A percentile compares a stretch with the other conserved stretches of the same genome.
Evolutionary conservation across 1,284 basidiomycete genomes (phyloP).

Genomic region (Pterula multifida): DNA sequence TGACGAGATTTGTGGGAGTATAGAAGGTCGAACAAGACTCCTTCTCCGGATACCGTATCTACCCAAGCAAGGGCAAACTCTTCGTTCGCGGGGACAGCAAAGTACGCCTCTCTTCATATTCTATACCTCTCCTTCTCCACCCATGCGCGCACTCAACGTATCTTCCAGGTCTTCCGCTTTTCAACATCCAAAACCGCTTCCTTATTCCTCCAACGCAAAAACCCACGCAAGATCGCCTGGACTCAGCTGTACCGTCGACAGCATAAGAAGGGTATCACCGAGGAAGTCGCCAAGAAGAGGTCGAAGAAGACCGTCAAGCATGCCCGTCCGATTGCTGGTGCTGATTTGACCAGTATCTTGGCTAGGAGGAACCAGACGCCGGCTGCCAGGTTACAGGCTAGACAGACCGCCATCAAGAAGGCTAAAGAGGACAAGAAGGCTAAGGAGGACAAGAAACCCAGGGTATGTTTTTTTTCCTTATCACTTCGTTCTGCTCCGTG

Average conservation of each 20-base stretch:
- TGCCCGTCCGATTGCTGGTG: slow-evolving; percentile 97
- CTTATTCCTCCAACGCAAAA: slow-evolving; percentile 98
- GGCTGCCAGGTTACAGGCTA: slow-evolving; percentile 73
- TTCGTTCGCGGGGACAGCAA: slow-evolving; percentile 96
- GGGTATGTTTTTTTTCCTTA: slow-evolving; percentile 39
- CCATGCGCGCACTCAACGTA: slow-evolving; percentile 5
- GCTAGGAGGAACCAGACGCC: slow-evolving; percentile 89
- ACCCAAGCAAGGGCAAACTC: slow-evolving; percentile 90
- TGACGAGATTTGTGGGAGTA: slow-evolving; percentile 21
- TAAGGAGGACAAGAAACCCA: slow-evolving; percentile 89
- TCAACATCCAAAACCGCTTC: slow-evolving; percentile 85
- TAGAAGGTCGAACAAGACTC: slow-evolving; percentile 97
- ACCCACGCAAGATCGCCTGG: slow-evolving; percentile 99
- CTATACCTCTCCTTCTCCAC: not conserved
- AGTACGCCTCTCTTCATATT: slow-evolving; percentile 34
- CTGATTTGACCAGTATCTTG: slow-evolving; percentile 83
- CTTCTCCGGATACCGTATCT: slow-evolving; percentile 93
- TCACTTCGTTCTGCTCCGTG: too few relatives aligned
- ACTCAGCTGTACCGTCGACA: slow-evolving; percentile 93
- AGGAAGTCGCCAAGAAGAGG: slow-evolving; percentile 98
- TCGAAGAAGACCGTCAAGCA: slow-evolving; percentile 95
- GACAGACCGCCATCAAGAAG: slow-evolving; percentile 80
- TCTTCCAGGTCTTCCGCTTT: slow-evolving; percentile 80
- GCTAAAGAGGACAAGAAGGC: slow-evolving; percentile 94
- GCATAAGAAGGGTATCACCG: slow-evolving; percentile 99